phyloP scores from a whole-genome alignment of 2,329 filamentous ascomycete species.

The Trichoderma hamatum region DNA sequence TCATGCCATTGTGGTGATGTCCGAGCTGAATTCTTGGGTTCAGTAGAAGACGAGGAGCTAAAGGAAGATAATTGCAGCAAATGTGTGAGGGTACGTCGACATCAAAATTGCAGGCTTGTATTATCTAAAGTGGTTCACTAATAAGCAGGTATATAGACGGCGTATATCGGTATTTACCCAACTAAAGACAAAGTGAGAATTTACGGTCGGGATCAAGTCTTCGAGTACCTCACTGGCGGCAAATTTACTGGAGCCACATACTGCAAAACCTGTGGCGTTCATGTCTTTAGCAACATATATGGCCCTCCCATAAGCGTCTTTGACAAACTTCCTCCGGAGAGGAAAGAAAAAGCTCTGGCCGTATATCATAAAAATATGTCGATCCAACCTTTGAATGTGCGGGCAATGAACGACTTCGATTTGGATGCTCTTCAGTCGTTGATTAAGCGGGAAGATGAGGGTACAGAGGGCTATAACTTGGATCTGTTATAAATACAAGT shows the following conservation, averaged over 20 bases:
- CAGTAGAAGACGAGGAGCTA: constrained; percentile 47
- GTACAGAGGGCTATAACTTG: constrained; percentile 35
- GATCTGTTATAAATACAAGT: not conserved
- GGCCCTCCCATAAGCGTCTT: constrained; percentile 38
- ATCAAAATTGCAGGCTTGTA: too few relatives aligned
- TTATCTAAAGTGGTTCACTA: not conserved
- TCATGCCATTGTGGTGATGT: constrained; percentile 38
- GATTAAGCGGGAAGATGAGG: constrained; percentile 32
- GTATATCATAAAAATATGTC: constrained; percentile 33
- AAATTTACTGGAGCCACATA: constrained; percentile 31
- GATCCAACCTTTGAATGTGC: constrained; percentile 35
- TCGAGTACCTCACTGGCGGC: constrained; percentile 33
- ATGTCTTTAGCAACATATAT: constrained; percentile 36
- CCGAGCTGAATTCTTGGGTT: constrained; percentile 28
- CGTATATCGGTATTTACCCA: constrained; percentile 37
- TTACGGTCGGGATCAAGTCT: constrained; percentile 33
- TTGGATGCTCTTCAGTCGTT: not conserved
- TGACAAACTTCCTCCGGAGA: constrained; percentile 35
- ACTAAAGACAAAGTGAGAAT: constrained; percentile 36
- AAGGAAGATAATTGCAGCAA: constrained; percentile 45
- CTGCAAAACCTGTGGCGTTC: constrained; percentile 39
- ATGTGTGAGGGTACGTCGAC: constrained; percentile 35
- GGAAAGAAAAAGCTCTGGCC: constrained; percentile 30
- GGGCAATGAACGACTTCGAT: constrained; percentile 33
- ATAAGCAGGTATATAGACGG: constrained; percentile 29